Conservation (phyloP, 2,329 filamentous ascomycete species). For the Zymoseptoria brevis region DNA sequence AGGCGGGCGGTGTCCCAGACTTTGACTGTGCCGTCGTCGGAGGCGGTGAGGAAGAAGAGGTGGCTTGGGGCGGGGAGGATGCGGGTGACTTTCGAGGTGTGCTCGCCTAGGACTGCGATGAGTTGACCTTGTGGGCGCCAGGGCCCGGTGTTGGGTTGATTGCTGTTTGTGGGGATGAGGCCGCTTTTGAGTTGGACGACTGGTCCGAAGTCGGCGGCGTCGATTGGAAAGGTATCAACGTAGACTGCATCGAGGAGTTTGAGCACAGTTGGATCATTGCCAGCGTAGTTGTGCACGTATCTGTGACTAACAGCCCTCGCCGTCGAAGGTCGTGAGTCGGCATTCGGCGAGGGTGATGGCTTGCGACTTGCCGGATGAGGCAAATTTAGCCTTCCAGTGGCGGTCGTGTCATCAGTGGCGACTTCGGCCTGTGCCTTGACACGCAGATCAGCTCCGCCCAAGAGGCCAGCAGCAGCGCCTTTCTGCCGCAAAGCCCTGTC, state of each 20-base stretch:
- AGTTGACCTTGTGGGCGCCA: constrained; percentile 82
- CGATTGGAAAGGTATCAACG: constrained; percentile 53
- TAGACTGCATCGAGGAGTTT: constrained; percentile 77
- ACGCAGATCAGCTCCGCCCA: constrained; percentile 48
- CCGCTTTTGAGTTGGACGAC: constrained; percentile 60
- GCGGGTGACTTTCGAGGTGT: constrained; percentile 72
- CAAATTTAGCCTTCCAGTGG: constrained; percentile 56
- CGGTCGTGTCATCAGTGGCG: constrained; percentile 55
- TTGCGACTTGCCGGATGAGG: constrained; percentile 28
- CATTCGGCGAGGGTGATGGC: constrained; percentile 24
- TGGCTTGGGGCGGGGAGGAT: constrained; percentile 82
- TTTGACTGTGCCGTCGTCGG: constrained; percentile 82
- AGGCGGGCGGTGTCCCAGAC: constrained; percentile 88
- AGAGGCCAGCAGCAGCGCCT: constrained; percentile 51
- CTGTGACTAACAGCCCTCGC: constrained; percentile 17
- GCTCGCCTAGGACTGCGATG: constrained; percentile 83
- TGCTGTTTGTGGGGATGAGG: constrained; percentile 33
- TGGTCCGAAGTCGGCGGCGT: constrained; percentile 65
- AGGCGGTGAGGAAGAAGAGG: constrained; percentile 86
- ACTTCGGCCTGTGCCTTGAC: constrained; percentile 58
- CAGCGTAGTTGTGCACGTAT: constrained; percentile 66
- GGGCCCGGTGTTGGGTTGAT: constrained; percentile 42
- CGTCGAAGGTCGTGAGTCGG: constrained; percentile 14
- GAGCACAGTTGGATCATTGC: constrained; percentile 59
- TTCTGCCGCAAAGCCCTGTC: constrained; percentile 38